A percentile compares a stretch with the other conserved stretches of the same genome.
Evolutionary conservation across 305 asterid genomes (phyloP).

Genomic region (Fraxinus platypoda): DNA sequence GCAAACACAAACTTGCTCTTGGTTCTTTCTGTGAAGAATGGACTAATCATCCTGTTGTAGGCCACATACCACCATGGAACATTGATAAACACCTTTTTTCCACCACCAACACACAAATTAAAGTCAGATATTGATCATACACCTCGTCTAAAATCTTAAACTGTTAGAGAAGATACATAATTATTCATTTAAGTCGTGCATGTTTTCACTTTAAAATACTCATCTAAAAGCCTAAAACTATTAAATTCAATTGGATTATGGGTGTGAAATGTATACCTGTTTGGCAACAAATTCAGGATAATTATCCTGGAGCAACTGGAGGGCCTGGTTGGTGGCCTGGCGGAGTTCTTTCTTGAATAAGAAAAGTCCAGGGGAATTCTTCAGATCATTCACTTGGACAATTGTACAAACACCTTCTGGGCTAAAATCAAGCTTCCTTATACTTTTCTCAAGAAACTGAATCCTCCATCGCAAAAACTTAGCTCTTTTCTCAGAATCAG

Average conservation of each 20-base stretch:
- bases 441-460: conserved; percentile 40
- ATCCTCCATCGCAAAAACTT: conserved; percentile 45
- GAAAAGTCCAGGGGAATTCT: conserved; percentile 41
- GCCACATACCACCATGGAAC: conserved; percentile 2
- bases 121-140: not conserved
- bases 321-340: conserved; percentile 37
- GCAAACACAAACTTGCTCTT: conserved; percentile 44
- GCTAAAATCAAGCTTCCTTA: conserved; percentile 40
- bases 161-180: not conserved
- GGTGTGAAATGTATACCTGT: conserved; percentile 22
- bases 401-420: conserved; percentile 38
- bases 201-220: not conserved
- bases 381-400: conserved; percentile 41
- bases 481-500: conserved; percentile 72
- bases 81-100: conserved; percentile 14
- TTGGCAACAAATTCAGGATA: conserved; percentile 48
- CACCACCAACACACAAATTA: not conserved
- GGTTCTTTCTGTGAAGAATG: not conserved
- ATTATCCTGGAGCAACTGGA: conserved; percentile 38
- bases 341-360: conserved; percentile 39
- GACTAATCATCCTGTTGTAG: conserved; percentile 3
- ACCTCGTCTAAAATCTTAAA: not conserved
- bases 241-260: not conserved
- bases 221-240: not conserved
- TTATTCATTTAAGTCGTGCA: not conserved